A percentile compares a stretch with the other conserved stretches of the same genome.
These are phyloP conservation scores for Macrotyloma uniflorum DNA, from an alignment of 306 rosid species.

Conservation along the genomic window DNA sequence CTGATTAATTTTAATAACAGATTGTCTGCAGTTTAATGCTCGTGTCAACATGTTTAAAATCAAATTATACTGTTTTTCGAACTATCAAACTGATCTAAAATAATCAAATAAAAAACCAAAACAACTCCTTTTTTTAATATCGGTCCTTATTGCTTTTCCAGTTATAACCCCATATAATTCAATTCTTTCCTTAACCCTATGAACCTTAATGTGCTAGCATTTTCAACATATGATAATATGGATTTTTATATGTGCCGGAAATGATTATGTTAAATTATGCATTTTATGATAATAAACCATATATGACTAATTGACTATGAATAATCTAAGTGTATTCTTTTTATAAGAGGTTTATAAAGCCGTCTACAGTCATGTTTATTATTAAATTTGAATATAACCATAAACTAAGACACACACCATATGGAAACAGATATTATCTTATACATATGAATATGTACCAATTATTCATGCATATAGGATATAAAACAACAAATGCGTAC, in stretches of 20 bases:
- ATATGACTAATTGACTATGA: background rate
- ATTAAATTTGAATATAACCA: background rate
- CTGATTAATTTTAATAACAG: conserved; percentile 16
- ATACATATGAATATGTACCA: no score
- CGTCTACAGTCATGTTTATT: background rate
- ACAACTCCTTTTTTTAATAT: background rate
- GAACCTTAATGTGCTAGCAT: background rate
- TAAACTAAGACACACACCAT: background rate
- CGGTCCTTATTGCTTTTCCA: background rate
- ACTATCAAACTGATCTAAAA: background rate
- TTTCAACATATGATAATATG: background rate
- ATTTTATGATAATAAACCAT: background rate
- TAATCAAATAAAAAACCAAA: background rate
- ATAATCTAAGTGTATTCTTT: background rate
- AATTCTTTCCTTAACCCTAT: background rate
- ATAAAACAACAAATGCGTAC: background rate
- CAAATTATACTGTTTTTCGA: background rate
- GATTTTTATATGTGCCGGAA: background rate
- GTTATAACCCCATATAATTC: background rate
- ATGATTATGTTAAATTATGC: background rate
- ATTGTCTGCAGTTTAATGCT: background rate
- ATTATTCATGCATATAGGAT: no score
- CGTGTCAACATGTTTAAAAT: background rate
- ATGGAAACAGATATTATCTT: no score
- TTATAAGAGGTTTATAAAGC: background rate